These are phyloP conservation scores for Saprolegnia parasitica DNA, from an alignment of 352 stramenopile species.

Conservation along the genomic window DNA sequence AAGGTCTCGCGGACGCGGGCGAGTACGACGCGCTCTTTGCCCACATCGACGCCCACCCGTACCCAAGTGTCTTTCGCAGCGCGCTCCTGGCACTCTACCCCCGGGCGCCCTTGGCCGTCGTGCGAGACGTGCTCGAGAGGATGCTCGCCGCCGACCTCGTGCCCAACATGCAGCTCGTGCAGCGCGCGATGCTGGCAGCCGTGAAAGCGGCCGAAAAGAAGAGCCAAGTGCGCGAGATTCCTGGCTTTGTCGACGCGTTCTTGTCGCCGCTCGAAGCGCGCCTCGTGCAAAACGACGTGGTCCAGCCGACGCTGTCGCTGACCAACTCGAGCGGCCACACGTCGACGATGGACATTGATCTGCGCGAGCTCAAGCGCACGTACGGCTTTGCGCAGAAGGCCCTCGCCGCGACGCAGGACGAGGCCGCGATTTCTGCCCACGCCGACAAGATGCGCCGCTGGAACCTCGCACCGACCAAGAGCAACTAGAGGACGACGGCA, in stretches of 20 bases:
- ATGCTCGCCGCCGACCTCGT: conserved; percentile 10
- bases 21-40: conserved; percentile 4
- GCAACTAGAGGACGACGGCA: neutral
- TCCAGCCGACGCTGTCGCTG: neutral
- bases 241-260: neutral
- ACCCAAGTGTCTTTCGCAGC: neutral
- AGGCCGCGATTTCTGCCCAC: neutral
- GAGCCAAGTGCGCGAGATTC: neutral
- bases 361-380: conserved; percentile 8
- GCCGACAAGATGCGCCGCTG: neutral
- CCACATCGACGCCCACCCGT: neutral
- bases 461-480: neutral
- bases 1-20: neutral
- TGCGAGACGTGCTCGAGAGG: neutral
- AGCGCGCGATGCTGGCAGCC: neutral
- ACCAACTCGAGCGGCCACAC: neutral
- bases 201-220: neutral
- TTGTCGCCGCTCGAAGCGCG: conserved; percentile 1
- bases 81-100: neutral
- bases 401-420: neutral
- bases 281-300: neutral
- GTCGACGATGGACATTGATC: neutral
- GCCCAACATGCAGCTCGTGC: conserved; percentile 14
- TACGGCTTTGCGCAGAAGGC: neutral
- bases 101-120: neutral